These are phyloP conservation scores for Candida nitratophila DNA, from an alignment of 805 yeast species.

Conservation along the genomic window DNA sequence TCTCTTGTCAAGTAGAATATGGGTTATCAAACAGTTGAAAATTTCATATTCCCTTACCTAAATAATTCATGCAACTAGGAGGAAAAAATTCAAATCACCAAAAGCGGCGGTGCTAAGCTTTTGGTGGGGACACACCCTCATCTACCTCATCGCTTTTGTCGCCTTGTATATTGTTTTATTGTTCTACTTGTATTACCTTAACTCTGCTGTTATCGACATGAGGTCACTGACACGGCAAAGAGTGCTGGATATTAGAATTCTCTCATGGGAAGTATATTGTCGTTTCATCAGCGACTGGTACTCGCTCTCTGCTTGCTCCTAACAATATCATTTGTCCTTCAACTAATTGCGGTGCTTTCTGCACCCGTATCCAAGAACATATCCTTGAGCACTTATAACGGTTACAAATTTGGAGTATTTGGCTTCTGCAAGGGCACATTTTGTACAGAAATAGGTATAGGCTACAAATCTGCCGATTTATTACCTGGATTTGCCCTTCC, in stretches of 20 bases:
- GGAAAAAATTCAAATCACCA: background rate
- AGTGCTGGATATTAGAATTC: too few species aligned
- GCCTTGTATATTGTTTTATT: too few species aligned
- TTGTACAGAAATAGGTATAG: conserved; percentile 38
- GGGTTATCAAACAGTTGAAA: too few species aligned
- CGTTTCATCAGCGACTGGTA: conserved; percentile 14
- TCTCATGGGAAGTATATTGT: background rate
- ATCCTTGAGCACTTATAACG: conserved; percentile 41
- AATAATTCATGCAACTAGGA: too few species aligned
- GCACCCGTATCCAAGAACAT: conserved; percentile 49
- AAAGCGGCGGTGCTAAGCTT: background rate
- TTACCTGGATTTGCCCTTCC: conserved; percentile 42
- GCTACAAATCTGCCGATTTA: conserved; percentile 30
- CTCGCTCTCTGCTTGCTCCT: conserved; percentile 22
- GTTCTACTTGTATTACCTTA: too few species aligned
- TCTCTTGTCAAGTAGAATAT: too few species aligned
- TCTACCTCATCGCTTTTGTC: too few species aligned
- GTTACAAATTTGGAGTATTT: conserved; percentile 58
- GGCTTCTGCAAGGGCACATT: conserved; percentile 46
- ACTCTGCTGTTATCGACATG: too few species aligned
- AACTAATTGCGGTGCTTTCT: conserved; percentile 51
- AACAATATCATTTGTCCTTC: conserved; percentile 46
- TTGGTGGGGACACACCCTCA: too few species aligned
- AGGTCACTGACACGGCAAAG: too few species aligned
- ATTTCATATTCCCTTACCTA: too few species aligned